Base-by-base conservation (phyloP, 352 stramenopile species). In the Phytopythium oedochilum region DNA sequence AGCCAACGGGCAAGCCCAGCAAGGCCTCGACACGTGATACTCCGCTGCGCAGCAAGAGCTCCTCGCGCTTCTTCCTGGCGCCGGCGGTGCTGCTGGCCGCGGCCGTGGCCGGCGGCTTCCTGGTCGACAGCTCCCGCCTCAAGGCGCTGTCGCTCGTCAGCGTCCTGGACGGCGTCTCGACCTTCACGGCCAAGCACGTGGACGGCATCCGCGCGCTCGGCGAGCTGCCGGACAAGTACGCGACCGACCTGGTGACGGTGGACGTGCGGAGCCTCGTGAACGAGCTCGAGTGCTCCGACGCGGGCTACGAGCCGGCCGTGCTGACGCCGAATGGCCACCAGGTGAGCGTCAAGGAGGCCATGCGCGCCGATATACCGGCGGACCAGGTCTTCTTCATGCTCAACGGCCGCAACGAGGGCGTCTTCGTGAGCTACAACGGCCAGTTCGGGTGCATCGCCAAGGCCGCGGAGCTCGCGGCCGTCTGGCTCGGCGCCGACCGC, bases 361-460 rank as follows among this genome's bases (percentile, higher is more conserved):
- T 89, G 75, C 22, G 7, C 14, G 42, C 23, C 1, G 22, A 22
- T 7, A 34, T 59, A 22, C 54, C 64, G 11, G 55, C 66, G 8
- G 68, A 90, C 72, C 71, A 70, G 57, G 55, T 89, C 40, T 94
- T 94, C 54, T 85, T 94, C 66, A 84, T 94, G 75, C 78, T 94
- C 60, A 94, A 94, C 49, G 83, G 83, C 12, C 75, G 62, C 17
- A 94, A 92, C 49, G 73, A 91, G 31, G 83, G 83, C 9, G 53
- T 94, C 47, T 92, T 91, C 65, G 78, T 89, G 46, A 73, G 73
- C 6, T 94, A 79, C 78, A 92, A 89, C 56, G 76, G 83, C 15
- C 56, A 89, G 34, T 89, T 87, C 43, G 67, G 70, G 12, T 92
- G 83, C 42, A 45, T 92, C 18, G 60, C 60, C 2, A 54, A 66